Conservation (phyloP, 495 filamentous ascomycete species). For the Penicilliopsis zonata region DNA sequence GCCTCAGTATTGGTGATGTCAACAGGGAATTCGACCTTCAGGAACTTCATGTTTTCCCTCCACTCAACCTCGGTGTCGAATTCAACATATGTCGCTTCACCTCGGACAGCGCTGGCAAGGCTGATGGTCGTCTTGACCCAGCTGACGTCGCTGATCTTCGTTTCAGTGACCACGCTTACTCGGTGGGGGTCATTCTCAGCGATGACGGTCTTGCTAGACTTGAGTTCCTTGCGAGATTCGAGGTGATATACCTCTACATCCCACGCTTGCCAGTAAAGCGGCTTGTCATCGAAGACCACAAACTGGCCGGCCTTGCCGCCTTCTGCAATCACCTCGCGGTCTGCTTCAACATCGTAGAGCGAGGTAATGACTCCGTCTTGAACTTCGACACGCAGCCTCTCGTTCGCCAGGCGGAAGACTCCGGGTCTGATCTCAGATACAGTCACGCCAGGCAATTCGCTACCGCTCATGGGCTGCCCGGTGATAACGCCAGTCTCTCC, state of each 20-base stretch:
- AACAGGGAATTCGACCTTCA: conserved; percentile 97
- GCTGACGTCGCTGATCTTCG: conserved; percentile 74
- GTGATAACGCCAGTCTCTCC: conserved; percentile 35
- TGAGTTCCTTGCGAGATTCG: conserved; percentile 68
- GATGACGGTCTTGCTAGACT: conserved; percentile 51
- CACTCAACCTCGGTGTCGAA: conserved; percentile 78
- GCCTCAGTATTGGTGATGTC: conserved; percentile 86
- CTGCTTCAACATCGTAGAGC: conserved; percentile 54
- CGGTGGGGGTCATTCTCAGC: conserved; percentile 60
- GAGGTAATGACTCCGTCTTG: conserved; percentile 69
- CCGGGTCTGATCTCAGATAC: conserved; percentile 54
- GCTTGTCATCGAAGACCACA: conserved; percentile 96
- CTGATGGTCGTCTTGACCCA: conserved; percentile 81
- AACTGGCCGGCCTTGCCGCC: conserved; percentile 80
- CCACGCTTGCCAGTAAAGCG: conserved; percentile 98
- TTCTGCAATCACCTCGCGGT: conserved; percentile 67
- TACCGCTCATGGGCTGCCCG: conserved; percentile 34
- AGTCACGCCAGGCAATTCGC: conserved; percentile 37
- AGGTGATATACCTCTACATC: conserved; percentile 96
- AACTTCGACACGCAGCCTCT: conserved; percentile 57
- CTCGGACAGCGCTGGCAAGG: conserved; percentile 52
- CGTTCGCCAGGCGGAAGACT: conserved; percentile 68
- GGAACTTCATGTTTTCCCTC: conserved; percentile 92
- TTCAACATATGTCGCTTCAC: conserved; percentile 61
- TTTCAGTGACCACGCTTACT: conserved; percentile 68